Evolutionary conservation across 1,139 yeast genomes (phyloP).

Genomic region (Zygosaccharomyces sapae): DNA sequence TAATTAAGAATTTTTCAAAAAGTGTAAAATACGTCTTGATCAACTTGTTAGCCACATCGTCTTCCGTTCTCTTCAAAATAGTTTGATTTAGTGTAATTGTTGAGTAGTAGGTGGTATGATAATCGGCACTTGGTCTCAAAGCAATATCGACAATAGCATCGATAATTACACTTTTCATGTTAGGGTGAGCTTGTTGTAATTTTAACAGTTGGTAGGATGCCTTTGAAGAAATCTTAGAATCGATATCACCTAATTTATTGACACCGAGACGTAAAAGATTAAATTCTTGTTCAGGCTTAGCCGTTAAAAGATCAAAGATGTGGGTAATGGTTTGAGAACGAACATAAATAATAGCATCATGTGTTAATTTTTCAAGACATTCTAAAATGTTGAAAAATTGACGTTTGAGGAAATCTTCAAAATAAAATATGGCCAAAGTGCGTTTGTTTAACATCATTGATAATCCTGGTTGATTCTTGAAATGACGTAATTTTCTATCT

Average conservation of each 20-base stretch:
- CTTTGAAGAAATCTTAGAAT: conserved; percentile 84
- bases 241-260: conserved; percentile 89
- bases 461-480: conserved; percentile 69
- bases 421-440: conserved; percentile 71
- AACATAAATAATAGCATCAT: conserved; percentile 90
- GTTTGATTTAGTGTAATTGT: conserved; percentile 89
- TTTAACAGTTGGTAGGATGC: conserved; percentile 78
- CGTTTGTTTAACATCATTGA: conserved; percentile 45
- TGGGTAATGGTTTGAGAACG: conserved; percentile 73
- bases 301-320: conserved; percentile 71
- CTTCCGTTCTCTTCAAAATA: conserved; percentile 72
- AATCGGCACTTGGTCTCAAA: conserved; percentile 71
- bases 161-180: conserved; percentile 80
- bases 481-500: conserved; percentile 73
- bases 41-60: conserved; percentile 71
- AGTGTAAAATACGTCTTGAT: conserved; percentile 81
- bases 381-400: conserved; percentile 76
- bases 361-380: conserved; percentile 53
- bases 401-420: conserved; percentile 83
- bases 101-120: conserved; percentile 85
- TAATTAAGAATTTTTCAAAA: conserved; percentile 76
- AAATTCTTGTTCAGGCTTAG: conserved; percentile 96
- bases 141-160: conserved; percentile 78
- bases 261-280: conserved; percentile 84
- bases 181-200: conserved; percentile 89